A percentile compares a stretch with the other conserved stretches of the same genome.
Conservation (phyloP, 1,284 basidiomycete species). For the Tylopilus orsonianus region DNA sequence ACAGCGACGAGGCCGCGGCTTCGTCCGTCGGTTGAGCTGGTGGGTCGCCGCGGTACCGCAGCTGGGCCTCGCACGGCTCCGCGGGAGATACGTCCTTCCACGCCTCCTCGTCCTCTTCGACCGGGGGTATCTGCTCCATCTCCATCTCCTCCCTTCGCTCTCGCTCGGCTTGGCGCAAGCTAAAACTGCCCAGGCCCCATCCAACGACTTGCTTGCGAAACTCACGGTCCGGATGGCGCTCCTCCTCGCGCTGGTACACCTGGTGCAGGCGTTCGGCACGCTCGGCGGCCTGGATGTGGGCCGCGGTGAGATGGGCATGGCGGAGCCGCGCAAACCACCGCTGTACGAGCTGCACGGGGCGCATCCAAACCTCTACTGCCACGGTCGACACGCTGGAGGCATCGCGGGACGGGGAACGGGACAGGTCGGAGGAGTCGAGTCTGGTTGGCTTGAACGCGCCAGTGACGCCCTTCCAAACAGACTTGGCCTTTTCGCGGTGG, state of each 20-base stretch:
- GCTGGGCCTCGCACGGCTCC: not conserved
- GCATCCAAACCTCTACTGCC: constrained; percentile 17
- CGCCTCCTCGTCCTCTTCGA: not conserved
- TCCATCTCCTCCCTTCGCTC: constrained; percentile 25
- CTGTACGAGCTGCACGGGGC: constrained; percentile 41
- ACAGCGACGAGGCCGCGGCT: constrained; percentile 44
- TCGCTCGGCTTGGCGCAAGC: constrained; percentile 43
- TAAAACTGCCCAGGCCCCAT: constrained; percentile 75
- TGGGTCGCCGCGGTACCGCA: constrained; percentile 14
- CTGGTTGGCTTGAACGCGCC: constrained; percentile 35
- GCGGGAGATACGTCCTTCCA: constrained; percentile 11
- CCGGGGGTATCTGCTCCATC: constrained; percentile 9
- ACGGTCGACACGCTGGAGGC: constrained; percentile 5
- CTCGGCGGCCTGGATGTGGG: constrained; percentile 64
- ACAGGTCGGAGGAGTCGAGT: not conserved
- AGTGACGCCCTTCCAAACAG: constrained; percentile 54
- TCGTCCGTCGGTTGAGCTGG: constrained; percentile 14
- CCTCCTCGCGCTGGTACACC: constrained; percentile 47
- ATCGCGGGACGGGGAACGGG: constrained; percentile 12
- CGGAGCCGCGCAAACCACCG: constrained; percentile 58
- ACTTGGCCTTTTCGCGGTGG: constrained; percentile 48
- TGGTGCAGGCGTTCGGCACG: constrained; percentile 60
- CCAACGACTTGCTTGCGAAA: constrained; percentile 38
- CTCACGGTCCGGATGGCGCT: constrained; percentile 27
- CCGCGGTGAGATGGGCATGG: constrained; percentile 64